Evolutionary conservation across 768 basidiomycete species (phyloP).

Genomic region (Piloderma croceum): DNA sequence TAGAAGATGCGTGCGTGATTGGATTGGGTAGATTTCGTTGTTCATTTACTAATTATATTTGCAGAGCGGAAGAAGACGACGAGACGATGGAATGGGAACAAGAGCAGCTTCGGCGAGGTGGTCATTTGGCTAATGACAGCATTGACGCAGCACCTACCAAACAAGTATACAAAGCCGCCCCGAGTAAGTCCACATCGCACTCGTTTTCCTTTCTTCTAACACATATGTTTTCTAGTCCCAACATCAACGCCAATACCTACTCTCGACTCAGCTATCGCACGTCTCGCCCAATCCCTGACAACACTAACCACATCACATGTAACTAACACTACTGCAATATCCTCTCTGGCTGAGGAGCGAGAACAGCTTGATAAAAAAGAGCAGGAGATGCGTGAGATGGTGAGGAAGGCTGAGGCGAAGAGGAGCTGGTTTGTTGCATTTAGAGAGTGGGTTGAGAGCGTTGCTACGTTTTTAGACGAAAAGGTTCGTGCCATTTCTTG

Average conservation of each 20-base stretch:
- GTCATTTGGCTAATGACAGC: conserved; percentile 40
- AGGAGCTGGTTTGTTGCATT: conserved; percentile 77
- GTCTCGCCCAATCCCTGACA: conserved; percentile 54
- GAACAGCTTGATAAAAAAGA: conserved; percentile 61
- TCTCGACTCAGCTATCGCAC: conserved; percentile 53
- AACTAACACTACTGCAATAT: conserved; percentile 49
- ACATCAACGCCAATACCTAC: conserved; percentile 55
- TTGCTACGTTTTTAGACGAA: conserved; percentile 83
- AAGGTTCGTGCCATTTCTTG: conserved; percentile 46
- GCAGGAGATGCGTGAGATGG: conserved; percentile 67
- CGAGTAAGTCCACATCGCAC: conserved; percentile 43
- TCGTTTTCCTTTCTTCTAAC: conserved; percentile 4
- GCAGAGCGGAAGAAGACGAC: conserved; percentile 81
- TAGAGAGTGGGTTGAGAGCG: conserved; percentile 73
- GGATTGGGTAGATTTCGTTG: background rate
- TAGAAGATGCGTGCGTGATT: conserved; percentile 66
- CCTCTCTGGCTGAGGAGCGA: conserved; percentile 57
- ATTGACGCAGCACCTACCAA: conserved; percentile 36
- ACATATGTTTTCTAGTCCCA: conserved; percentile 50
- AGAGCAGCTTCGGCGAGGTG: conserved; percentile 75
- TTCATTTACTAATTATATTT: conserved; percentile 5
- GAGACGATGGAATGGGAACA: conserved; percentile 83
- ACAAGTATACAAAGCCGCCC: conserved; percentile 61
- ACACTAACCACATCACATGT: conserved; percentile 66
- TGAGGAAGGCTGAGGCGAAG: conserved; percentile 69